These are phyloP conservation scores for Aspergillus homomorphus DNA, from an alignment of 495 filamentous ascomycete species.

Conservation along the genomic window DNA sequence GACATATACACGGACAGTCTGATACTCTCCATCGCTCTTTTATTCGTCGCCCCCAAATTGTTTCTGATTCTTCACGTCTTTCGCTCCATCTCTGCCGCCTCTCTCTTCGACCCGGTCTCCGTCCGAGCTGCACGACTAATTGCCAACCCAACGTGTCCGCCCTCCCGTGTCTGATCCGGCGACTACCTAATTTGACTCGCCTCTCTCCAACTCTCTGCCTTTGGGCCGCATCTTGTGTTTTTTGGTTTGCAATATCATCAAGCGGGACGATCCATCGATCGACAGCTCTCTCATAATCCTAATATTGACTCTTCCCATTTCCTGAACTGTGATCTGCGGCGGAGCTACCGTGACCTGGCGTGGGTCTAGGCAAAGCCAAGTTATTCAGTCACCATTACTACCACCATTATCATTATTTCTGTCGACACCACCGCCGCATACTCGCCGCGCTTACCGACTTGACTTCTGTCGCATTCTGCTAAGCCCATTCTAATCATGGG, in stretches of 20 bases:
- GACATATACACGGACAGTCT: neutral
- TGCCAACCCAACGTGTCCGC: slow-evolving; percentile 1
- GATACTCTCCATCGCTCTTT: neutral
- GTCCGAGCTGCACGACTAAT: neutral
- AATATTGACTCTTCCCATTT: neutral
- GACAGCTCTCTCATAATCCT: slow-evolving; percentile 3
- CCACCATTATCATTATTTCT: slow-evolving; percentile 7
- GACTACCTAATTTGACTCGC: neutral
- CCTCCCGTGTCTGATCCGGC: neutral
- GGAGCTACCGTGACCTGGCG: slow-evolving; percentile 30
- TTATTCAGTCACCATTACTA: slow-evolving; percentile 12
- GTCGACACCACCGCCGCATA: neutral
- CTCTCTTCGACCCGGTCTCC: neutral
- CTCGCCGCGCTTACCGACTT: neutral
- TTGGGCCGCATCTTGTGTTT: neutral
- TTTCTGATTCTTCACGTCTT: slow-evolving; percentile 2
- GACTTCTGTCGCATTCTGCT: slow-evolving; percentile 19
- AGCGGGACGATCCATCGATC: neutral
- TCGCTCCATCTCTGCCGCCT: neutral
- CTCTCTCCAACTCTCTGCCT: neutral
- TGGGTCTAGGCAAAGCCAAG: slow-evolving; percentile 29
- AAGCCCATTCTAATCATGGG: slow-evolving; percentile 41
- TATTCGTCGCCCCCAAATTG: neutral
- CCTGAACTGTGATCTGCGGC: slow-evolving; percentile 24
- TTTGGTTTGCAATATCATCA: neutral